phyloP scores from a whole-genome alignment of 1,284 basidiomycete genomes.

The Boletus sp. region DNA sequence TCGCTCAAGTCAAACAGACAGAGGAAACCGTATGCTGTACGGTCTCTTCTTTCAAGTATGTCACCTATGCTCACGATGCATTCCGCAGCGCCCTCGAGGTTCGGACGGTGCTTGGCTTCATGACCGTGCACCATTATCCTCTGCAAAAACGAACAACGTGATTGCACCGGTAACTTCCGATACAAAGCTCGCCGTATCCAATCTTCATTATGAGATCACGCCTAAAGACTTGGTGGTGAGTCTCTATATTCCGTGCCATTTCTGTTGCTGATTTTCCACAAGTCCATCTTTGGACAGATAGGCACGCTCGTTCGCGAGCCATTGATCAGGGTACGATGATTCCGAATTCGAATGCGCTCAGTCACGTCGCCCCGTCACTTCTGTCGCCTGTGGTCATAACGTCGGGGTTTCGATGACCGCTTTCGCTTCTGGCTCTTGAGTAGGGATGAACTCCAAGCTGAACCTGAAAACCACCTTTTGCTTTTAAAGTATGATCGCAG shows the following conservation, averaged over 20 bases:
- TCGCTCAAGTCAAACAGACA: constrained; percentile 30
- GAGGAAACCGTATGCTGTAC: constrained; percentile 37
- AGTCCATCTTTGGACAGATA: constrained; percentile 92
- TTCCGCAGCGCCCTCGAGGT: constrained; percentile 36
- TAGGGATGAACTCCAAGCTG: constrained; percentile 39
- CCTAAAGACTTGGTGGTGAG: constrained; percentile 86
- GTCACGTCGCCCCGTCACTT: constrained; percentile 36
- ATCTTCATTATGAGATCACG: constrained; percentile 93
- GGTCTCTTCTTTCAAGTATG: neutral
- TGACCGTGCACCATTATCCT: constrained; percentile 62
- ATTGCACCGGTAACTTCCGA: constrained; percentile 38
- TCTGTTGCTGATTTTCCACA: constrained; percentile 7
- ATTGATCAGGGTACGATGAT: constrained; percentile 91
- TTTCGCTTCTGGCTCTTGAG: constrained; percentile 46
- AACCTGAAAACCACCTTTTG: constrained; percentile 42
- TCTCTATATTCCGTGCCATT: neutral
- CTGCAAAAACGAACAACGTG: constrained; percentile 33
- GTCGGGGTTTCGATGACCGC: constrained; percentile 40
- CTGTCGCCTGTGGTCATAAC: constrained; percentile 34
- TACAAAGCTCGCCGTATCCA: constrained; percentile 79
- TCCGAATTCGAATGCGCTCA: constrained; percentile 61
- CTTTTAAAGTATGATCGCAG: constrained; percentile 89
- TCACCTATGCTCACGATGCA: neutral
- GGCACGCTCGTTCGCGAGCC: constrained; percentile 92
- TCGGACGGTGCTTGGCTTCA: constrained; percentile 71